Evolutionary conservation across 345 rosid species (phyloP).

Genomic region (Rhodamnia rubescens): DNA sequence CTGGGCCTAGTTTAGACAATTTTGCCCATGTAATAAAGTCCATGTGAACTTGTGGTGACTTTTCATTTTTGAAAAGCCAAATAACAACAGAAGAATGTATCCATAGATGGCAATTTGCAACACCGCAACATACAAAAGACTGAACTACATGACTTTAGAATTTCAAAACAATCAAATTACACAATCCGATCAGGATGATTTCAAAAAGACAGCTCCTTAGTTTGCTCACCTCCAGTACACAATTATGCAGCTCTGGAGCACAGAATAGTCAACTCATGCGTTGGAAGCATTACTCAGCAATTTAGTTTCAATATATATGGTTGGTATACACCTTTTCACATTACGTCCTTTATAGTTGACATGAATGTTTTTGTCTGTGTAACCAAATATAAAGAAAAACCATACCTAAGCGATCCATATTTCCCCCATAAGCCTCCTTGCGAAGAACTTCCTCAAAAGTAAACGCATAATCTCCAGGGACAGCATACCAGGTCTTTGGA

Average conservation of each 20-base stretch:
- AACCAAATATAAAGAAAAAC: not conserved
- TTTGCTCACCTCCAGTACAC: not conserved
- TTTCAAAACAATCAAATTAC: not conserved
- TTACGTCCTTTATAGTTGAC: not conserved
- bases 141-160: not conserved
- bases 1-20: constrained; percentile 1
- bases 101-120: not conserved
- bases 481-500: constrained; percentile 95
- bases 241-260: not conserved
- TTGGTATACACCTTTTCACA: not conserved
- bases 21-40: not conserved
- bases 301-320: not conserved
- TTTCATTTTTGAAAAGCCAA: not conserved
- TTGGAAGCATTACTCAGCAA: not conserved
- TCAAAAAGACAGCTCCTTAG: not conserved
- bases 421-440: constrained; percentile 65
- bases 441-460: constrained; percentile 91
- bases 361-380: not conserved
- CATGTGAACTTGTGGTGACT: not conserved
- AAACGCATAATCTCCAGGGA: constrained; percentile 84
- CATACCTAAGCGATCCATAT: constrained; percentile 74
- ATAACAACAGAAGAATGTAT: not conserved
- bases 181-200: not conserved
- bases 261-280: not conserved
- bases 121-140: not conserved